Conservation (phyloP, 2,329 filamentous ascomycete species). For the Claviceps fusiformis region DNA sequence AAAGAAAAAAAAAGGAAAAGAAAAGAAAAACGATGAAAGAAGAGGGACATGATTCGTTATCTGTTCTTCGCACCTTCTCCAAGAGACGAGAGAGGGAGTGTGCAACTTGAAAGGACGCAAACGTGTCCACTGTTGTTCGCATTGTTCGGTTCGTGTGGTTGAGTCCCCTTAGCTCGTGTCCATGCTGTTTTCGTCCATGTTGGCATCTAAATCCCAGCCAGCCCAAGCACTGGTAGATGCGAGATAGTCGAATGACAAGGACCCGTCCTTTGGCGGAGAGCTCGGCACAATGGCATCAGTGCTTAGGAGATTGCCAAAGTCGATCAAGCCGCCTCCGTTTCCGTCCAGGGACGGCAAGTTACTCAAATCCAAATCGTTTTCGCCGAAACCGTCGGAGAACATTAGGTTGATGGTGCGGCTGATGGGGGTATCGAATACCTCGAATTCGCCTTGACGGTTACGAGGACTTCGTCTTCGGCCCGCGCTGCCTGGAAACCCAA, state of each 20-base stretch:
- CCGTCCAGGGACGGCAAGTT: constrained; percentile 25
- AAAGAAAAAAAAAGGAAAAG: background rate
- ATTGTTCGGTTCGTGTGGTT: background rate
- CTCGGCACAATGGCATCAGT: constrained; percentile 34
- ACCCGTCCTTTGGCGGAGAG: constrained; percentile 27
- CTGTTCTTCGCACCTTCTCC: background rate
- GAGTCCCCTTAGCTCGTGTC: background rate
- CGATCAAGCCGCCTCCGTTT: constrained; percentile 23
- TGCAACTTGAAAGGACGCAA: too few species aligned
- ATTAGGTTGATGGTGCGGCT: constrained; percentile 51
- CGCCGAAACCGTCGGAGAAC: constrained; percentile 40
- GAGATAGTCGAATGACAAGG: constrained; percentile 18
- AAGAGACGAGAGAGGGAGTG: too few species aligned
- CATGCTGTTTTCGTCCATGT: background rate
- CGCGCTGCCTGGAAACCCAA: constrained; percentile 17
- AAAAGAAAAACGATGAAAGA: too few species aligned
- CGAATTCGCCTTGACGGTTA: constrained; percentile 23
- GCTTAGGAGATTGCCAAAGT: constrained; percentile 35
- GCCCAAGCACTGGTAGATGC: constrained; percentile 16
- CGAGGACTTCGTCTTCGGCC: constrained; percentile 30
- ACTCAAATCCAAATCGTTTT: constrained; percentile 31
- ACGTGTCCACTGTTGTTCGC: background rate
- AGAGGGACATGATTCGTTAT: background rate
- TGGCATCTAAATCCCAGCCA: constrained; percentile 15
- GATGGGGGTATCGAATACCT: constrained; percentile 40